Percentiles rank a stretch among this genome's conserved stretches.
These are phyloP conservation scores for Cryptococcus sp. DNA, from an alignment of 1,284 basidiomycete genomes.

Conservation along the genomic window DNA sequence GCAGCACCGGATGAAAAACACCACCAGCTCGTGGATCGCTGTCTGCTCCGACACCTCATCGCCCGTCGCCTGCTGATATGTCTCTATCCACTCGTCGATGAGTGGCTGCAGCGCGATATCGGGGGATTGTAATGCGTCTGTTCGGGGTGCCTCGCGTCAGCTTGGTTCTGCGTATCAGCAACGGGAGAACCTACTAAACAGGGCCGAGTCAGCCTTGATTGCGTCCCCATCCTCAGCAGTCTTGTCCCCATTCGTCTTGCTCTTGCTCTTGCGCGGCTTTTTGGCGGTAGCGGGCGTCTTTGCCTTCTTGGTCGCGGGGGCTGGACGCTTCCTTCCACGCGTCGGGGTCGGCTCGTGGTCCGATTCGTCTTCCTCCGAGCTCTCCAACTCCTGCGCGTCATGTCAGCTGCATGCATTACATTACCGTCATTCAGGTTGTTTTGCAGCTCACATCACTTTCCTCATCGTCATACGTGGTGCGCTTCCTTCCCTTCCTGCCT, in stretches of 20 bases:
- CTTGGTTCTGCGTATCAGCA: not conserved
- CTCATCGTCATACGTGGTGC: constrained; percentile 13
- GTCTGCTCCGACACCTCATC: constrained; percentile 44
- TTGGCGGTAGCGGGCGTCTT: constrained; percentile 24
- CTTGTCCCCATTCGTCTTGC: constrained; percentile 5
- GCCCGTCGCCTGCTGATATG: constrained; percentile 38
- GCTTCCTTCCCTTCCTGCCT: constrained; percentile 15
- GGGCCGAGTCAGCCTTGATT: constrained; percentile 36
- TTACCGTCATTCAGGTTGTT: not conserved
- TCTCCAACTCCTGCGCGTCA: not conserved
- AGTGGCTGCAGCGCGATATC: constrained; percentile 46
- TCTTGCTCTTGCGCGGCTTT: constrained; percentile 19
- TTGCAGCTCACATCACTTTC: constrained; percentile 17
- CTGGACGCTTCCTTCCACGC: constrained; percentile 21
- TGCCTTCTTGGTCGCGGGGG: constrained; percentile 5
- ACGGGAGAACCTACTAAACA: constrained; percentile 34
- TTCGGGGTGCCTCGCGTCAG: constrained; percentile 6
- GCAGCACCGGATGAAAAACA: constrained; percentile 47
- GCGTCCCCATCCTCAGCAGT: constrained; percentile 10
- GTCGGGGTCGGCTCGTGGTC: constrained; percentile 23
- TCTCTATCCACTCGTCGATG: constrained; percentile 50
- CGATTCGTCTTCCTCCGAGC: constrained; percentile 15
- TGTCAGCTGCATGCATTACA: not conserved
- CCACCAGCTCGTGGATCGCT: constrained; percentile 45
- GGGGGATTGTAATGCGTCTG: constrained; percentile 45